phyloP scores from a whole-genome alignment of 805 yeast species.

The Saccharomycopsis oosterbeekiorum region DNA sequence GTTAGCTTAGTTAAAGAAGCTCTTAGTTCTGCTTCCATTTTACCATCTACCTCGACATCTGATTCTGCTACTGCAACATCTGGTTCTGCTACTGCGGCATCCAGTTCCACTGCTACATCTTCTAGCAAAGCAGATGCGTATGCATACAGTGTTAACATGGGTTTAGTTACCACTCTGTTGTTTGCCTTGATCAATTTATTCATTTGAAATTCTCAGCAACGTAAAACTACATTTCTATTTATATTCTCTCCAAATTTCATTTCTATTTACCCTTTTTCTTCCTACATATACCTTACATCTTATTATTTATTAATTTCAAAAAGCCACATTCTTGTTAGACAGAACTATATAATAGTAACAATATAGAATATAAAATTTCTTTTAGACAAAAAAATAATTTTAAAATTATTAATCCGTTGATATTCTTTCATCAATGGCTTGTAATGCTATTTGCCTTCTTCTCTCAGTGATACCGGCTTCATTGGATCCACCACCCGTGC shows the following conservation, averaged over 20 bases:
- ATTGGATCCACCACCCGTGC: conserved; percentile 30
- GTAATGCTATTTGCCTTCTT: conserved; percentile 67
- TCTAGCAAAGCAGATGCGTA: background rate
- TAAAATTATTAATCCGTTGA: background rate
- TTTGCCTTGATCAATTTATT: background rate
- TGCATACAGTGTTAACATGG: background rate
- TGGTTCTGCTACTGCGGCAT: background rate
- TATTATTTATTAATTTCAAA: background rate
- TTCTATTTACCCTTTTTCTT: background rate
- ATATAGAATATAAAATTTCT: background rate
- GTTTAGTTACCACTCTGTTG: background rate
- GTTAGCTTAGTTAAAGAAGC: conserved; percentile 11
- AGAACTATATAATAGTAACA: background rate
- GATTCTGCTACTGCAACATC: background rate
- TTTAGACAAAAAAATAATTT: no score
- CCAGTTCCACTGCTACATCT: background rate
- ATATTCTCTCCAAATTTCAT: background rate
- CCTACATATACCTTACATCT: background rate
- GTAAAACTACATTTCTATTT: background rate
- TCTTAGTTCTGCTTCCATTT: conserved; percentile 5
- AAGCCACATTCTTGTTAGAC: no score
- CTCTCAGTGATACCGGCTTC: conserved; percentile 54
- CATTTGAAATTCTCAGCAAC: background rate
- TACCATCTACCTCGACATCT: background rate
- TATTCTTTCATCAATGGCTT: conserved; percentile 60